phyloP scores from a whole-genome alignment of 1,284 basidiomycete species.

The Trichosporon asahii region DNA sequence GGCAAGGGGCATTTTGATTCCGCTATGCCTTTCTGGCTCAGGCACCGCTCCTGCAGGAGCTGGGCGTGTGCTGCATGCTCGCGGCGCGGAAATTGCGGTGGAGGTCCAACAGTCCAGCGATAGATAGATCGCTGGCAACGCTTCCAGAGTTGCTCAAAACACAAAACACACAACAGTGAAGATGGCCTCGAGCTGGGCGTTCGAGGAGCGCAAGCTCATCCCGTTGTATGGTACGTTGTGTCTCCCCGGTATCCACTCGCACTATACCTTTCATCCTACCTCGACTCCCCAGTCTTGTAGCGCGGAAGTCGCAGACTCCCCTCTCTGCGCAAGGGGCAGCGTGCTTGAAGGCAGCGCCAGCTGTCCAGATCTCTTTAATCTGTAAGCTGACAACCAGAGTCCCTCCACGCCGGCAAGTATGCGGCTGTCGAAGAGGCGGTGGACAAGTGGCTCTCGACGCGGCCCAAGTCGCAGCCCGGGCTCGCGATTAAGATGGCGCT shows the following conservation, averaged over 20 bases:
- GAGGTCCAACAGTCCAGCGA: neutral
- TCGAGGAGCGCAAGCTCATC: constrained; percentile 44
- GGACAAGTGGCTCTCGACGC: constrained; percentile 39
- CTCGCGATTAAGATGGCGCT: constrained; percentile 20
- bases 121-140: no score
- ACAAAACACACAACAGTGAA: neutral
- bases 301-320: no score
- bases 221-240: constrained; percentile 36
- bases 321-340: no score
- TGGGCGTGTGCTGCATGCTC: neutral
- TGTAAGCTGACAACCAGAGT: constrained; percentile 28
- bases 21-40: neutral
- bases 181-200: constrained; percentile 26
- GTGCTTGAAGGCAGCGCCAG: no score
- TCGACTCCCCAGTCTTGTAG: no score
- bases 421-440: constrained; percentile 32
- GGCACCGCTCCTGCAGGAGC: neutral
- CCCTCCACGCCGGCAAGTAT: constrained; percentile 30
- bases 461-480: constrained; percentile 45
- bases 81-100: neutral
- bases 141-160: neutral
- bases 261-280: no score
- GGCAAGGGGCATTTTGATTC: neutral
- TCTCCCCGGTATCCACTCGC: no score
- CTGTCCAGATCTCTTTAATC: no score